These are phyloP conservation scores for Globisporangium echinulatum DNA, from an alignment of 352 stramenopile genomes.

Conservation along the genomic window DNA sequence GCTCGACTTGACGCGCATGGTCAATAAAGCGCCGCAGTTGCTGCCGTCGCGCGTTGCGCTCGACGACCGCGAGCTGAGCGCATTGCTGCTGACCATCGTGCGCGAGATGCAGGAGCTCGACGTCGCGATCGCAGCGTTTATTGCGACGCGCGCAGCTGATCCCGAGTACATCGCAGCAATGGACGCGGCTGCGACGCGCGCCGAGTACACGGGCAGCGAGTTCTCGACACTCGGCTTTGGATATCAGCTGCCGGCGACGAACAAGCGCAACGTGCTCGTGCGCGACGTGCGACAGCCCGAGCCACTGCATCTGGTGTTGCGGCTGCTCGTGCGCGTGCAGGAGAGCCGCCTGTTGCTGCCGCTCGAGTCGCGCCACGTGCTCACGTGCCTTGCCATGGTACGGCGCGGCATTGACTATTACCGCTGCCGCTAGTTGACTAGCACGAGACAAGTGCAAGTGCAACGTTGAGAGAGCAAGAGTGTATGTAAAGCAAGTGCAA, in stretches of 20 bases:
- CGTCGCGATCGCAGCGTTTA: constrained; percentile 21
- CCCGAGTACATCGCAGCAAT: constrained; percentile 30
- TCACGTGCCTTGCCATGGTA: constrained; percentile 45
- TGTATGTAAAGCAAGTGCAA: too few relatives aligned
- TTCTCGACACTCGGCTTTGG: constrained; percentile 55
- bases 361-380: constrained; percentile 40
- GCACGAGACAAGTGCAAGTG: too few relatives aligned
- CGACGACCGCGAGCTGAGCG: constrained; percentile 24
- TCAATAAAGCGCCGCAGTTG: constrained; percentile 16
- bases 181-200: constrained; percentile 21
- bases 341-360: constrained; percentile 49
- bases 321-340: constrained; percentile 46
- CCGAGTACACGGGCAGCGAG: constrained; percentile 42
- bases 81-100: constrained; percentile 20
- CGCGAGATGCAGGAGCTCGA: constrained; percentile 23
- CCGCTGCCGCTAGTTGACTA: constrained; percentile 18
- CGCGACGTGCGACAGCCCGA: constrained; percentile 44
- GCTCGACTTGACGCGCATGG: constrained; percentile 19
- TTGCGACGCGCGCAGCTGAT: constrained; percentile 22
- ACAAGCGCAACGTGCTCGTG: constrained; percentile 47
- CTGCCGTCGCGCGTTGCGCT: constrained; percentile 25
- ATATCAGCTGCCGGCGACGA: constrained; percentile 46
- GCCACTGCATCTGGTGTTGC: constrained; percentile 46
- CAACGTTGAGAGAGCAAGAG: too few relatives aligned
- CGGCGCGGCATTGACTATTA: constrained; percentile 44